A percentile compares a stretch with the other conserved stretches of the same genome.
Conservation (phyloP, 2,329 filamentous ascomycete genomes). For the Fusarium sp. region DNA sequence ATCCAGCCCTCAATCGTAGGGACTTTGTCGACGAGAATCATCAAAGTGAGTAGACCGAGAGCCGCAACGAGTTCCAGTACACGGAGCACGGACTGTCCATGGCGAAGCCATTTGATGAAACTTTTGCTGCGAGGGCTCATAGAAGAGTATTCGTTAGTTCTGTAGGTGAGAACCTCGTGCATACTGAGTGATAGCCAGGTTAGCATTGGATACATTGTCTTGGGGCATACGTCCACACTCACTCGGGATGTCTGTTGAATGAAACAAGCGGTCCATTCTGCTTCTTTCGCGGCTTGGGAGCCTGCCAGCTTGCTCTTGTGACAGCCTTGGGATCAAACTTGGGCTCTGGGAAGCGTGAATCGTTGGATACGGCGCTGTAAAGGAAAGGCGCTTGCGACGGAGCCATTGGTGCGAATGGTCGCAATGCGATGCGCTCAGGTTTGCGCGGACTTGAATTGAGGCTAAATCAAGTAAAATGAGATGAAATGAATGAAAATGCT, state of each 20-base stretch:
- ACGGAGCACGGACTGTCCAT: conserved; percentile 75
- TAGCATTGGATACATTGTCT: background rate
- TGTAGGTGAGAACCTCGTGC: conserved; percentile 72
- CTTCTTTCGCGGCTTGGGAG: conserved; percentile 70
- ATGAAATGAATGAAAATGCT: background rate
- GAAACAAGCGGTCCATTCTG: conserved; percentile 80
- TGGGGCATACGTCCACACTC: conserved; percentile 49
- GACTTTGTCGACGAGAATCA: conserved; percentile 79
- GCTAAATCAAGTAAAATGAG: background rate
- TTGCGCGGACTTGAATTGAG: conserved; percentile 12
- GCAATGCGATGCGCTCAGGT: conserved; percentile 24
- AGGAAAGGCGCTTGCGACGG: conserved; percentile 70
- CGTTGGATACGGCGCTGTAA: conserved; percentile 69
- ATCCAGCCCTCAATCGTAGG: conserved; percentile 77
- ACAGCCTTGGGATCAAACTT: conserved; percentile 89
- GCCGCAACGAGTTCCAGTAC: conserved; percentile 75
- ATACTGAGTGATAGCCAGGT: conserved; percentile 53
- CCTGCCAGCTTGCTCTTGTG: conserved; percentile 80
- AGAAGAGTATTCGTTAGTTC: conserved; percentile 68
- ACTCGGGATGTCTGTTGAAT: conserved; percentile 91
- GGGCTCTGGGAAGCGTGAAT: conserved; percentile 64
- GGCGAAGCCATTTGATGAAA: conserved; percentile 75
- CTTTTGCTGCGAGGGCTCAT: conserved; percentile 78
- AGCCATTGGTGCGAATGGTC: conserved; percentile 39
- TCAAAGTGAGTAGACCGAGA: conserved; percentile 76